phyloP scores from a whole-genome alignment of 495 filamentous ascomycete genomes.

The Geoglossum glabrum region DNA sequence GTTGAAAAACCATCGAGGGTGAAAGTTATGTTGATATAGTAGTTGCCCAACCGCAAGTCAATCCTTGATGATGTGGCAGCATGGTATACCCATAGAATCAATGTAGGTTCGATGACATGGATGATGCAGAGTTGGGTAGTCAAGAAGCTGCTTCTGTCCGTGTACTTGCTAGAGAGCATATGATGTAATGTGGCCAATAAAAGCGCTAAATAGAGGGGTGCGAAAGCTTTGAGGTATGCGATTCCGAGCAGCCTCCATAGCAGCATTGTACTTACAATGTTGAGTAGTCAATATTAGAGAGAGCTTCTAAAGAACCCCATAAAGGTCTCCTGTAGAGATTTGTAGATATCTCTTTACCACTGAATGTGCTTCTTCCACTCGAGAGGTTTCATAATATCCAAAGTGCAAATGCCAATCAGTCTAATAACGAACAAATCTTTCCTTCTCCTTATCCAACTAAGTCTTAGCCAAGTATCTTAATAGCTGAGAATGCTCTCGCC shows the following conservation, averaged over 20 bases:
- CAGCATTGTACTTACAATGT: neutral
- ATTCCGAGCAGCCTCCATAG: neutral
- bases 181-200: neutral
- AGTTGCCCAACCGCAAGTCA: neutral
- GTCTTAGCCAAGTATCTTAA: neutral
- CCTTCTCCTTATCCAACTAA: neutral
- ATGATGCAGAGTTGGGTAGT: neutral
- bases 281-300: neutral
- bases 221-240: neutral
- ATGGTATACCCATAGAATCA: neutral
- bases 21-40: neutral
- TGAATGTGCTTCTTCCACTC: neutral
- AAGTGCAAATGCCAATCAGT: neutral
- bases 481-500: no score
- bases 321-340: neutral
- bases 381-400: neutral
- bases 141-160: neutral
- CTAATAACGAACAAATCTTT: neutral
- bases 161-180: neutral
- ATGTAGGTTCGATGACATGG: neutral
- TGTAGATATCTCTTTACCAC: neutral
- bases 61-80: neutral
- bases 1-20: neutral
- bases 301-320: neutral
- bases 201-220: neutral